Base-by-base conservation (phyloP, 768 basidiomycete genomes). In the Glaciozyma antarctica region DNA sequence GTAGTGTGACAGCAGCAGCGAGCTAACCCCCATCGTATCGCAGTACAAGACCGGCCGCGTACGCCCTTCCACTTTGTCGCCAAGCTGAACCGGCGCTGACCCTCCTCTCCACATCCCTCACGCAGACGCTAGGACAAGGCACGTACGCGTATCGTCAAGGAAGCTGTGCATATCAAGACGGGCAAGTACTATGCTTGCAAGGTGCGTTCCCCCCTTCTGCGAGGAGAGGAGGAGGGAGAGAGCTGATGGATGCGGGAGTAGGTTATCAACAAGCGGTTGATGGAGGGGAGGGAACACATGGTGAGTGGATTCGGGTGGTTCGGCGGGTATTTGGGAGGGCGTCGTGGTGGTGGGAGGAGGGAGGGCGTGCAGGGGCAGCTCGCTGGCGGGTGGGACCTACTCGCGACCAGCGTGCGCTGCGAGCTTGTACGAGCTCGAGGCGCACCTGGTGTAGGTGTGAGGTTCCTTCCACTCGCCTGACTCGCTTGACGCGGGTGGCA, bases 221-320 rank as follows among this genome's bases (percentile, higher is more conserved):
- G 19, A 24, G 17, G 22, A 12, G 10, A 16, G 10, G 16, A 4
- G n/a, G n/a, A n/a, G n/a, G n/a, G 24, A 4, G 61, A 12, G 52
- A 28, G 21, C 24, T 32, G 45, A 47, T 49, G 24, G 13, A 3
- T 3, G 19, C 19, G 16, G 6, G 30, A n/a, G 6, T 61, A 70
- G 69, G 95, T 98, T 74, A 92, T 97, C 79, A 97, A 94, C 85
- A 98, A 98, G 82, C 91, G 93, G 75, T 84, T 95, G 64, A 95
- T 95, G 92, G 88, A 94, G 76, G 94, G 94, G 7, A 82, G 94
- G 69, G 94, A 98, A 78, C 86, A 93, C 76, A 98, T 99, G 94
- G 94, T 92, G 26, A 71, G 84, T 75, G 45, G 22, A 57, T 24
- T 45, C 24, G 13, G 10, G 7, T 26, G 2, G 8, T 44, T 10